Base-by-base conservation (phyloP, 2,329 filamentous ascomycete genomes). In the Paraphoma chrysanthemicola region DNA sequence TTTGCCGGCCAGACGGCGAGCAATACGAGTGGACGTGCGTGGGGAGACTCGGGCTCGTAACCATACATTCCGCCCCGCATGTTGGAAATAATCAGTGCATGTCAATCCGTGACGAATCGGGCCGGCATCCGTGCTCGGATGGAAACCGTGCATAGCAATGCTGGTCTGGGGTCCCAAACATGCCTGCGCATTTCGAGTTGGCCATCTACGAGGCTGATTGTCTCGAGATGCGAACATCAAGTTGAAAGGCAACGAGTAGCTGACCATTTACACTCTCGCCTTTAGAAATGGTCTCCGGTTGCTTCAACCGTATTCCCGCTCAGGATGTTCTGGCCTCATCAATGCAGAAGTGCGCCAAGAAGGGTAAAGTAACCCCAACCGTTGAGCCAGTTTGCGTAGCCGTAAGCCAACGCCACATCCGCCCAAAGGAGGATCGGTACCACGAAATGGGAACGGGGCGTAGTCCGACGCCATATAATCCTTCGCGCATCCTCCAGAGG, bases 21-120 rank as follows among this genome's bases (percentile, higher is more conserved):
- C 23, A 30, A 53, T 31, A 43, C 39, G 46, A 30, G 48, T 46
- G 50, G 28, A 23, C 23, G 44, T 47, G 28, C 33, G 28, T 36
- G 10, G 23, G 16, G 42, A 16, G 39, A 39, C 44, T 53, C 38
- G 44, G 16, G 17, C 16, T 45, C 49, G 31, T 31, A 43, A 38
- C 51, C 53, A 57, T 55, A 52, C 53, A 49, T 39, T 53, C 44
- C 38, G 56, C 54, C 59, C 57, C 50, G 53, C 53, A 51, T 60
- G 54, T 60, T 62, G 59, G 56, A 51, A 48, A 44, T 60, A 48
- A 54, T 55, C 54, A 47, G 44, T 39, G 47, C 43, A 47, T 23
- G 48, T 48, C 41, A 48, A 44, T 47, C 55, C 48, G 43, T 29
- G 56, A 54, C 56, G 48, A 48, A 57, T 54, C 46, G 44, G 51